phyloP scores from a whole-genome alignment of 176 grass and related monocot genomes.

The Hyparrhenia diplandra region DNA sequence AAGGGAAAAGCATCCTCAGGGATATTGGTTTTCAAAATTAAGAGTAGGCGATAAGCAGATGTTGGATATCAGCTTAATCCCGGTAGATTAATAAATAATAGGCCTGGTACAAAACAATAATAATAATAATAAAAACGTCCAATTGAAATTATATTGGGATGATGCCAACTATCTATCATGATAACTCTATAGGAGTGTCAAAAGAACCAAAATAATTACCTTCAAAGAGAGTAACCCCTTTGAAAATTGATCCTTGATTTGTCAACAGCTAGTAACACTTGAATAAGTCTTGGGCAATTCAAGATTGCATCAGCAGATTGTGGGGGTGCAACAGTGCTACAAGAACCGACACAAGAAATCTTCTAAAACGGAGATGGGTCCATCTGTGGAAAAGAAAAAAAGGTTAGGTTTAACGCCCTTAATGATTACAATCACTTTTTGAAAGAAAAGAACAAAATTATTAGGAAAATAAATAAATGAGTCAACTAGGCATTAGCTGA shows the following conservation, averaged over 20 bases:
- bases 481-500: neutral
- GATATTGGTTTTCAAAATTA: no score
- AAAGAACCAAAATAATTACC: slow-evolving; percentile 41
- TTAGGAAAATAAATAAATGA: neutral
- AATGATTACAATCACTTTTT: slow-evolving; percentile 2
- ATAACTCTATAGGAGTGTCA: neutral
- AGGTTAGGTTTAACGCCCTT: slow-evolving; percentile 22
- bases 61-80: no score
- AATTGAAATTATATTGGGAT: no score
- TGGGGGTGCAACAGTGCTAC: slow-evolving; percentile 82
- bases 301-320: slow-evolving; percentile 81
- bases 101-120: no score
- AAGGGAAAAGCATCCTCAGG: no score
- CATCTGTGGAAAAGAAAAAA: slow-evolving; percentile 59
- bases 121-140: no score
- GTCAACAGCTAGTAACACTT: slow-evolving; percentile 59
- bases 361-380: slow-evolving; percentile 63
- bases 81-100: no score
- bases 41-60: no score
- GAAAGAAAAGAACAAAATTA: slow-evolving; percentile 5
- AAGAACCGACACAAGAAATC: slow-evolving; percentile 81
- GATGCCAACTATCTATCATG: no score
- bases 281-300: slow-evolving; percentile 69
- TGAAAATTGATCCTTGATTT: slow-evolving; percentile 55
- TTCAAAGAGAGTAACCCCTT: slow-evolving; percentile 73